These are phyloP conservation scores for Canariomyces notabilis DNA, from an alignment of 2,329 filamentous ascomycete genomes.

Conservation along the genomic window DNA sequence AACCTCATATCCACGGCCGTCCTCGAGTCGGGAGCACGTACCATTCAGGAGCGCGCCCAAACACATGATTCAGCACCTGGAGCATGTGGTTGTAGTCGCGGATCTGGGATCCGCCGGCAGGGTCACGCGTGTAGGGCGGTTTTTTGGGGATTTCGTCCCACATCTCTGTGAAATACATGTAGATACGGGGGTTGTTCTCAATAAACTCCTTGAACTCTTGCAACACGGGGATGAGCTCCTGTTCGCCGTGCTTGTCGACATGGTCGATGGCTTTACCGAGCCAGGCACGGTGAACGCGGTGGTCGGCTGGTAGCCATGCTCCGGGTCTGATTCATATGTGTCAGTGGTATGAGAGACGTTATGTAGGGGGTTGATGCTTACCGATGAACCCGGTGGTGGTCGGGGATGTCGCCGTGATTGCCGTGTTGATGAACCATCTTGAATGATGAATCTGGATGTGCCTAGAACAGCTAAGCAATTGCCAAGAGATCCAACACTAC, in stretches of 20 bases:
- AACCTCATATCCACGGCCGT: too few relatives aligned
- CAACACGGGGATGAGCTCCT: constrained; percentile 54
- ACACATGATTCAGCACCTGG: constrained; percentile 57
- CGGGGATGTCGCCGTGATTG: constrained; percentile 48
- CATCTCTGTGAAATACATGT: constrained; percentile 64
- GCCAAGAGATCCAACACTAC: too few relatives aligned
- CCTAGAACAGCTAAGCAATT: background rate
- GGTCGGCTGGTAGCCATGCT: constrained; percentile 60
- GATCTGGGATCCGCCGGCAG: constrained; percentile 57
- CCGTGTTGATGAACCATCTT: constrained; percentile 47
- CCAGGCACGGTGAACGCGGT: constrained; percentile 58
- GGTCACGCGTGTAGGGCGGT: constrained; percentile 55
- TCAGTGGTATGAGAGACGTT: background rate
- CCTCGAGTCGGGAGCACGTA: background rate
- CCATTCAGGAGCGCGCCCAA: constrained; percentile 43
- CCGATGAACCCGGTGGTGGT: constrained; percentile 42
- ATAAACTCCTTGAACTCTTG: constrained; percentile 63
- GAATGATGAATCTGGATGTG: too few relatives aligned
- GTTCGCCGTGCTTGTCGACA: constrained; percentile 44
- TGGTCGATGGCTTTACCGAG: constrained; percentile 52
- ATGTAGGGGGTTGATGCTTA: constrained; percentile 33
- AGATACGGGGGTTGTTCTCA: constrained; percentile 57
- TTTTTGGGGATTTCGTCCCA: constrained; percentile 61
- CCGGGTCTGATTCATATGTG: constrained; percentile 39
- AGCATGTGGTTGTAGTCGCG: constrained; percentile 64